These are phyloP conservation scores for Mycena metata DNA, from an alignment of 768 basidiomycete genomes.

Conservation along the genomic window DNA sequence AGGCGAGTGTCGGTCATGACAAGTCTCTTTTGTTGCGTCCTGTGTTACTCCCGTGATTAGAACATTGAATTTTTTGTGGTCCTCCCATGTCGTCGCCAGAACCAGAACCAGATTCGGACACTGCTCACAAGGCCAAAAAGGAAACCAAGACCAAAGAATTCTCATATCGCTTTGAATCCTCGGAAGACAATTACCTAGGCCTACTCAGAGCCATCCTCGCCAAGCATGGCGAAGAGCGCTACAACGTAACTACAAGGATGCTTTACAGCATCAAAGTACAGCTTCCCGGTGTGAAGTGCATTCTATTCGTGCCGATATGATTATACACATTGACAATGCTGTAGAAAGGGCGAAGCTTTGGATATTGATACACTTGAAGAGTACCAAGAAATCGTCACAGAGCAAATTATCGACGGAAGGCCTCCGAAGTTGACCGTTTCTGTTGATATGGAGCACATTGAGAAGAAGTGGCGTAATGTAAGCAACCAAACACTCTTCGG, in stretches of 20 bases:
- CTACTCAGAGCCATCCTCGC: conserved; percentile 23
- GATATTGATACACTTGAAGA: conserved; percentile 6
- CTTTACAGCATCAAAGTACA: conserved; percentile 29
- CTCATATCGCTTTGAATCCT: neutral
- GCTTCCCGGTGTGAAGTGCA: conserved; percentile 1
- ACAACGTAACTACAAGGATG: conserved; percentile 15
- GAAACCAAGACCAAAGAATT: conserved; percentile 33
- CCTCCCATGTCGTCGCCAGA: no score
- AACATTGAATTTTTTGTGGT: no score
- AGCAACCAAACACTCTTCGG: no score
- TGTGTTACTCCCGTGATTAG: no score
- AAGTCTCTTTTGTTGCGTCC: no score
- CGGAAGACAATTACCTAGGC: conserved; percentile 4
- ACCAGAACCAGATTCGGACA: no score
- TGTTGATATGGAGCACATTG: conserved; percentile 12
- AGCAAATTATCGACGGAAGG: neutral
- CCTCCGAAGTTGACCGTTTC: conserved; percentile 11
- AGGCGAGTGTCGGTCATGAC: no score
- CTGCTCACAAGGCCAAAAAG: neutral
- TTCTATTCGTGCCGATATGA: no score
- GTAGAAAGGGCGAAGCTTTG: conserved; percentile 1
- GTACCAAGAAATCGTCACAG: neutral
- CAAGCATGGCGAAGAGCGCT: conserved; percentile 33
- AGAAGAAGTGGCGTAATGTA: conserved; percentile 3
- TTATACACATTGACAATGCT: neutral